These are phyloP conservation scores for Hypsizygus marmoreus DNA, from an alignment of 768 basidiomycete species.

Conservation along the genomic window DNA sequence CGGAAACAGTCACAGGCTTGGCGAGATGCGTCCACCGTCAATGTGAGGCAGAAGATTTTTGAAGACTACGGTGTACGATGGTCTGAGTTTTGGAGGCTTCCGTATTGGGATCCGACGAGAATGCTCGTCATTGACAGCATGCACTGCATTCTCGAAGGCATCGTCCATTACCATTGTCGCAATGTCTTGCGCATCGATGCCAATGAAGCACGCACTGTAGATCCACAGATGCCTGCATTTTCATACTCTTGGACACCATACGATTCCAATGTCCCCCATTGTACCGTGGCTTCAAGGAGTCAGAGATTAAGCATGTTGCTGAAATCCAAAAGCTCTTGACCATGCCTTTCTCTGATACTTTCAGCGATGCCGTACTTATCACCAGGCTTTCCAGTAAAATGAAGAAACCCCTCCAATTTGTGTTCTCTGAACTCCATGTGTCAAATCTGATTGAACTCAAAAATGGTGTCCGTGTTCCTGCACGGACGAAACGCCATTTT, in stretches of 20 bases:
- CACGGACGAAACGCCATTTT: no score
- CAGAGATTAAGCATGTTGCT: no score
- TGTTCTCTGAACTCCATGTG: slow-evolving; percentile 2
- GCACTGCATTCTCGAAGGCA: slow-evolving; percentile 33
- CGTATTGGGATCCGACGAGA: slow-evolving; percentile 30
- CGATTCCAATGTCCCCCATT: slow-evolving; percentile 4
- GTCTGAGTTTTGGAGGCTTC: slow-evolving; percentile 29
- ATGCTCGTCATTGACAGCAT: slow-evolving; percentile 36
- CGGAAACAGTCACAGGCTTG: slow-evolving; percentile 24
- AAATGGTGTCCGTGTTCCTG: neutral
- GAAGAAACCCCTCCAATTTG: no score
- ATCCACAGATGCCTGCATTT: no score
- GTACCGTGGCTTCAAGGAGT: no score
- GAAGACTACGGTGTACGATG: slow-evolving; percentile 23
- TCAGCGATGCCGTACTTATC: neutral
- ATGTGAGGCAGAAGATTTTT: slow-evolving; percentile 17
- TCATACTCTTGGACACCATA: slow-evolving; percentile 11
- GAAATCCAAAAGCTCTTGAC: no score
- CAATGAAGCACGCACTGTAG: no score
- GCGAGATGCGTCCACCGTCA: slow-evolving; percentile 15
- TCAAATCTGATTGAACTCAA: neutral
- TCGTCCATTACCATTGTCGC: slow-evolving; percentile 19
- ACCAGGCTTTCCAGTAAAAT: neutral
- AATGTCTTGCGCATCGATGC: no score
- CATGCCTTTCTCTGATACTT: neutral